Conservation (phyloP, 495 filamentous ascomycete species). For the Aspergillus carlsbadensis region DNA sequence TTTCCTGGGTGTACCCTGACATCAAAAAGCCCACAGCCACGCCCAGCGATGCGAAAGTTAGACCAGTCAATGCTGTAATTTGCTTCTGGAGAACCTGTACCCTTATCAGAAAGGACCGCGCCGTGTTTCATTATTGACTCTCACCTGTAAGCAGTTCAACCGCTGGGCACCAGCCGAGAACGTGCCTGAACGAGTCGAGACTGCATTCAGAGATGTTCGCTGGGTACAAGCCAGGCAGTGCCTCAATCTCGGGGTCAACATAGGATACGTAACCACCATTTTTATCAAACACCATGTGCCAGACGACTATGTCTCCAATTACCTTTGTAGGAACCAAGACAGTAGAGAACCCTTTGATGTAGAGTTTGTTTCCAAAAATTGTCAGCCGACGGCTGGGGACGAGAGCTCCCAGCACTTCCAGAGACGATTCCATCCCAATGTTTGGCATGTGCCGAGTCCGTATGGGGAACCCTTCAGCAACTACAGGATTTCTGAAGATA, state of each 20-base stretch:
- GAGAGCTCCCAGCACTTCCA: conserved; percentile 18
- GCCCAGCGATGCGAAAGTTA: neutral
- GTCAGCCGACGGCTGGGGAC: neutral
- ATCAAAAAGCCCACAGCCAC: neutral
- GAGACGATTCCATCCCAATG: conserved; percentile 24
- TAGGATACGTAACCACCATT: conserved; percentile 19
- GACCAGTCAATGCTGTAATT: conserved; percentile 9
- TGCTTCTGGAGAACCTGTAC: conserved; percentile 1
- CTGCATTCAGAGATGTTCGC: conserved; percentile 10
- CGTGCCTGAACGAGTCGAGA: neutral
- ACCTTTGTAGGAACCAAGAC: conserved; percentile 25
- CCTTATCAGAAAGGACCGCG: neutral
- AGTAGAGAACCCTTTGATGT: conserved; percentile 32
- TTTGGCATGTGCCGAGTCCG: neutral
- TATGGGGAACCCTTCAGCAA: conserved; percentile 36
- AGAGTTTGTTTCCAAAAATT: conserved; percentile 11
- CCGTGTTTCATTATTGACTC: neutral
- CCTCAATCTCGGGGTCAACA: neutral
- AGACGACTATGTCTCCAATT: conserved; percentile 18
- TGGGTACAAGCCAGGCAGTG: conserved; percentile 5
- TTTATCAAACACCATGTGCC: conserved; percentile 26
- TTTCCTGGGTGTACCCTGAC: neutral
- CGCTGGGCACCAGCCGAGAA: conserved; percentile 13
- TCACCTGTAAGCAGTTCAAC: neutral
- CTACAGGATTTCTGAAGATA: conserved; percentile 35